Conservation (phyloP, 225 moss, liverwort and hornwort species). For the Pseudoscleropodium purum region DNA sequence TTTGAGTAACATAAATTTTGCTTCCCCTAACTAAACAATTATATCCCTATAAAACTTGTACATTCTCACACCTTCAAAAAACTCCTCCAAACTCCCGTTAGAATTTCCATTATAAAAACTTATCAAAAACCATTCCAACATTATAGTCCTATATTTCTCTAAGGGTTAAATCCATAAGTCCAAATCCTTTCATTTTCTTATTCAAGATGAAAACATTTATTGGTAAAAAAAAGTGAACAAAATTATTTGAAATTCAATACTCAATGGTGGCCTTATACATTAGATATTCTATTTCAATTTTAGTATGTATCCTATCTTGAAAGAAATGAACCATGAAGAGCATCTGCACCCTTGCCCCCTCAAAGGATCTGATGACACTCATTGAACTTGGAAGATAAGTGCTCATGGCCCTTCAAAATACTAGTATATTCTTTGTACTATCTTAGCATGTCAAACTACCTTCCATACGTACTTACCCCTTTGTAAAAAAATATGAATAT, state of each 20-base stretch:
- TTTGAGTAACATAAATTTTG: not conserved
- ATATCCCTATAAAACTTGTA: not conserved
- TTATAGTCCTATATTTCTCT: not conserved
- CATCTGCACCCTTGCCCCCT: not conserved
- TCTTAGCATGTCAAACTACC: no score
- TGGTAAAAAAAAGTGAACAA: not conserved
- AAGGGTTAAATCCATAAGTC: fast-evolving
- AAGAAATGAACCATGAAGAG: no score
- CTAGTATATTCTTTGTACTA: no score
- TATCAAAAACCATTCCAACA: not conserved
- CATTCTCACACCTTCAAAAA: not conserved
- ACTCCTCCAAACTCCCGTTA: fast-evolving
- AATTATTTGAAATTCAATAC: not conserved
- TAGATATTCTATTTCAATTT: no score
- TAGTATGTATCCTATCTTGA: no score
- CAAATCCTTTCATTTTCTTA: not conserved
- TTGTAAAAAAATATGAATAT: no score
- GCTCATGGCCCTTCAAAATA: not conserved
- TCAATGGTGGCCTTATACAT: not conserved
- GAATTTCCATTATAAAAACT: not conserved
- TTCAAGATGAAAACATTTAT: fast-evolving
- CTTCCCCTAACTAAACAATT: not conserved
- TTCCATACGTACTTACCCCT: no score
- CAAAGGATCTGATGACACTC: no score
- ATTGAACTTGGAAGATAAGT: no score